Base-by-base conservation (phyloP, 2,329 filamentous ascomycete species). In the Claviceps humidiphila region DNA sequence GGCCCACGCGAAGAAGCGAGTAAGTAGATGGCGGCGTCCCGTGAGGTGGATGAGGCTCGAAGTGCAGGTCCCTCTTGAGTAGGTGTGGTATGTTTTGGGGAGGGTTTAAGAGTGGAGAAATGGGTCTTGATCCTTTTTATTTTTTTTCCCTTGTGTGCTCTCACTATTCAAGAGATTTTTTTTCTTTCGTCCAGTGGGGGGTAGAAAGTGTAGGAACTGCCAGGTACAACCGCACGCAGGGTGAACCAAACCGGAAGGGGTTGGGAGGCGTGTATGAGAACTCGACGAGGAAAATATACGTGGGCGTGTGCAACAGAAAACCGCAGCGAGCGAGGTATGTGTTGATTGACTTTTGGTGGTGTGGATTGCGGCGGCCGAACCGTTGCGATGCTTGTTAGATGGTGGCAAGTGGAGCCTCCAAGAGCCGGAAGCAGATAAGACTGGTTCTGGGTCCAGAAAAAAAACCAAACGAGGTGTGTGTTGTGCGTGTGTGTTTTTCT, bases 21-120 rank as follows among this genome's bases (percentile, higher is more conserved):
- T 54, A 55, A 51, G 58, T 56, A 53, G 49, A 55, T 47, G 58
- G 60, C 57, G 53, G 53, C 54, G 63, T 64, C 64, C 66, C 61
- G 61, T 57, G 56, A 63, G 63, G 66, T 66, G 65, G 64, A 66
- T 69, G 68, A 68, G 64, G 67, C 65, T 55, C 54, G 67, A 62
- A 62, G 64, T 60, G 61, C 59, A 66, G 62, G 64, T 63, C 61
- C 66, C 66, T 66, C 57, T 66, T 63, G 34, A 66, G 66, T 34
- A 70, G 62, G 61, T 64, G 66, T 56, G 55, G 55, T 57, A 66
- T 71, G 68, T 66, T 70, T 67, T 68, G 69, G 69, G 69, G 67
- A 71, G 68, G 67, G 66, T 68, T 68, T 61, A 64, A 51, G 65
- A 67, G 70, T 72, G 71, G 71, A 69, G 70, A 71, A 69, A 62